phyloP scores from a whole-genome alignment of 805 yeast genomes.

The Lipomyces kockii region DNA sequence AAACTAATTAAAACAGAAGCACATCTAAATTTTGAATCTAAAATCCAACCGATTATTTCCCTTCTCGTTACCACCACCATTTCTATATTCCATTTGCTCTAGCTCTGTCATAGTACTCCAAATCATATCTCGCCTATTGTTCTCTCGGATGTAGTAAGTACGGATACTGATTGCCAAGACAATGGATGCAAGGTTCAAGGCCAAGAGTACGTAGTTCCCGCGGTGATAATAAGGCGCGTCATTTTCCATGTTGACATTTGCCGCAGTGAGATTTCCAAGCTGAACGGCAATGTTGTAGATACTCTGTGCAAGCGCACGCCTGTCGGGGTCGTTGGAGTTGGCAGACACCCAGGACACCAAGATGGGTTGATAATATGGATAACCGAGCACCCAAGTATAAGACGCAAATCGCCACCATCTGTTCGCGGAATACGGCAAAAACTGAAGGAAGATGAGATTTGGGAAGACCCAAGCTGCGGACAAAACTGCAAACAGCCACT shows the following conservation, averaged over 20 bases:
- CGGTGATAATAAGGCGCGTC: constrained; percentile 65
- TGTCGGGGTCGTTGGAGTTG: constrained; percentile 63
- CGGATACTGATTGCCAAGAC: constrained; percentile 39
- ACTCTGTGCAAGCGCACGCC: constrained; percentile 68
- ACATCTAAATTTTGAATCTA: constrained; percentile 39
- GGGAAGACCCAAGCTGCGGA: constrained; percentile 36
- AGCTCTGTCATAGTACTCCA: constrained; percentile 60
- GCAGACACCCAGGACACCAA: constrained; percentile 64
- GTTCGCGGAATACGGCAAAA: constrained; percentile 28
- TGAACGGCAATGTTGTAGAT: constrained; percentile 69
- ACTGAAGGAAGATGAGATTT: constrained; percentile 40
- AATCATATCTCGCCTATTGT: constrained; percentile 48
- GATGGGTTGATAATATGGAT: constrained; percentile 58
- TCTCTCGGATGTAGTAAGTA: constrained; percentile 44
- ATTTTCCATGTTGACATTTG: constrained; percentile 59
- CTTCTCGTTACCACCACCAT: constrained; percentile 51
- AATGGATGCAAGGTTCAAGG: constrained; percentile 38
- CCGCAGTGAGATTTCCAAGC: constrained; percentile 57
- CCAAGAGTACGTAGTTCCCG: constrained; percentile 54
- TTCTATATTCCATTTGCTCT: constrained; percentile 55
- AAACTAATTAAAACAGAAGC: too few species aligned
- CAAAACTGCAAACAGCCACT: constrained; percentile 32
- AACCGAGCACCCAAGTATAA: constrained; percentile 47
- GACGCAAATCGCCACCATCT: constrained; percentile 36
- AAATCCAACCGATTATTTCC: constrained; percentile 66